Evolutionary conservation across 2,329 filamentous ascomycete genomes (phyloP).

Genomic region (Curvularia sp.): DNA sequence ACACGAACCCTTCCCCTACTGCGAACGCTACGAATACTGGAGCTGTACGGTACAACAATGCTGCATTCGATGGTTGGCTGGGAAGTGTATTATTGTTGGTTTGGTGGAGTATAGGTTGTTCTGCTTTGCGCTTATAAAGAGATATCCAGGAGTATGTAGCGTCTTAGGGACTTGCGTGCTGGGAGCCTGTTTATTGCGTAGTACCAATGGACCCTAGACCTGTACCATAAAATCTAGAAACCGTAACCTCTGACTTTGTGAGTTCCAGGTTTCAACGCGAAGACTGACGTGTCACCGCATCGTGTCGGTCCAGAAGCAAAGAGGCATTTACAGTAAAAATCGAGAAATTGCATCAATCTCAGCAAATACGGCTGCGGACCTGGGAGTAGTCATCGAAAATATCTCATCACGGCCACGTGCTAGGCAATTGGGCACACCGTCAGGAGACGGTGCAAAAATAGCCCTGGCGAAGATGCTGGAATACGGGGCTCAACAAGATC

Average conservation of each 20-base stretch:
- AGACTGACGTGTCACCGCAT: not conserved
- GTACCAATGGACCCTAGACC: slow-evolving; percentile 20
- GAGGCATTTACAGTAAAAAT: not conserved
- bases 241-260: not conserved
- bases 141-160: not conserved
- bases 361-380: not conserved
- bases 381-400: not conserved
- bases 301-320: not conserved
- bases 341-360: not conserved
- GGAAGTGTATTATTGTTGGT: slow-evolving; percentile 23
- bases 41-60: slow-evolving; percentile 2
- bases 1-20: slow-evolving; percentile 14
- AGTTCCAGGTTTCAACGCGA: not conserved
- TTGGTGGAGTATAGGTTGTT: slow-evolving; percentile 22
- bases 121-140: slow-evolving; percentile 27
- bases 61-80: slow-evolving; percentile 16
- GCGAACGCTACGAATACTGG: slow-evolving; percentile 10
- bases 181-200: slow-evolving; percentile 9
- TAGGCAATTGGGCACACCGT: not conserved
- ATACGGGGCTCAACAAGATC: slow-evolving; percentile 1
- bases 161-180: slow-evolving; percentile 7
- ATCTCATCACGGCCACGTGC: not conserved
- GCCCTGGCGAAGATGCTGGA: not conserved
- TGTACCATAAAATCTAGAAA: not conserved
- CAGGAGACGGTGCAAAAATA: not conserved